Base-by-base conservation (phyloP, 495 filamentous ascomycete species). In the Podospora bellae-mahoneyi region DNA sequence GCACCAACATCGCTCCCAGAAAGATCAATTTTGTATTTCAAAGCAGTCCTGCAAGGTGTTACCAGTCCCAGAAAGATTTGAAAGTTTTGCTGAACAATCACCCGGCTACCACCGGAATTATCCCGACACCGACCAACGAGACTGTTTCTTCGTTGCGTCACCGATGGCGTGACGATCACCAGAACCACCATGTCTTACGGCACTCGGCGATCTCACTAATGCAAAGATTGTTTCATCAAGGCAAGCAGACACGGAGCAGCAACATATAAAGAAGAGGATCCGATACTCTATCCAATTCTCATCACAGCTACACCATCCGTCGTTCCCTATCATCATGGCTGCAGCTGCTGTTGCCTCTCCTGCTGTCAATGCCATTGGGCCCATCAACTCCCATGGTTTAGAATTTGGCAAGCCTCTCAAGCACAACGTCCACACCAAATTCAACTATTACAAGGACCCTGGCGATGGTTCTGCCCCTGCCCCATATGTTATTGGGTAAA, bases 381-480 rank as follows among this genome's bases (percentile, higher is more conserved):
- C 18, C 18, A 5, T 20, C 32, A 13, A 18, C 18, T 20, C 20
- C 18, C 3, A 23, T 34, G 1, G 23, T 16, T 2, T 10, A 19
- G 5, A 58, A 48, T 1, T 0, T 1, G 23, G 4, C 2, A 62
- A 66, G 19, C 13, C 57, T 0, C 32, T 15, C 13, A 68, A 68
- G 15, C 69, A 74, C 66, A 73, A 89, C 71, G 86, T 89, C 27
- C 76, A 84, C 1, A 85, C 88, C 0, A 80, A 76, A 0, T 73
- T 91, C 48, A 85, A 90, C 73, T 91, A 85, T 76, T 80, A 83
- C 78, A 86, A 87, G 71, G 86, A 86, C 16, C 76, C 79, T 13
- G 84, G 81, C 32, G 87, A 90, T 72, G 88, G 88, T 10, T 84
- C 84, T 18, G 79, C 80, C 0, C 87, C 87, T 0, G 64, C 66